Conservation (phyloP, 768 basidiomycete species). For the Ephemerocybe angulata region DNA sequence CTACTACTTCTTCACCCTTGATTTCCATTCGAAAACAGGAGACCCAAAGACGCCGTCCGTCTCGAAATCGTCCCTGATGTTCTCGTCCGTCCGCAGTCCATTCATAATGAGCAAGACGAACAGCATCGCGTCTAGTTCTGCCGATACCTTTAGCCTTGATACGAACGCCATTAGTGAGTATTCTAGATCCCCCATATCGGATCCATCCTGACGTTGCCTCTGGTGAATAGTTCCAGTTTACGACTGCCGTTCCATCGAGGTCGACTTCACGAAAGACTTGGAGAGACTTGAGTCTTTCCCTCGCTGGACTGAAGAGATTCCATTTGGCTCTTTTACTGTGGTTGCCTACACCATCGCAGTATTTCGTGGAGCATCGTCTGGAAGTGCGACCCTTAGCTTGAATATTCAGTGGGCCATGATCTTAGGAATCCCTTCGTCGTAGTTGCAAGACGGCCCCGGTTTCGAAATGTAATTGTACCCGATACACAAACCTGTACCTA, state of each 20-base stretch:
- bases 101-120: background rate
- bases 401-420: background rate
- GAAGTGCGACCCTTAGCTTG: background rate
- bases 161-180: background rate
- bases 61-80: background rate
- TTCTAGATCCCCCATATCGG: background rate
- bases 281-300: background rate
- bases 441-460: background rate
- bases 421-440: background rate
- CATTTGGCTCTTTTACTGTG: background rate
- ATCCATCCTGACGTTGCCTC: no score
- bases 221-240: background rate
- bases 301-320: background rate
- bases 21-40: background rate
- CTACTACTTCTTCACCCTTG: background rate
- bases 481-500: background rate
- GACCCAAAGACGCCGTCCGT: background rate
- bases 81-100: background rate
- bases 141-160: no score
- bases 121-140: background rate
- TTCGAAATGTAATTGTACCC: background rate
- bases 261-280: background rate
- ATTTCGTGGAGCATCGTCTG: background rate
- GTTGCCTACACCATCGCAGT: background rate
- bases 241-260: background rate